Percentiles rank a stretch among this genome's conserved stretches.
Conservation (phyloP, 2,329 filamentous ascomycete species). For the Trematosphaeria pertusa region DNA sequence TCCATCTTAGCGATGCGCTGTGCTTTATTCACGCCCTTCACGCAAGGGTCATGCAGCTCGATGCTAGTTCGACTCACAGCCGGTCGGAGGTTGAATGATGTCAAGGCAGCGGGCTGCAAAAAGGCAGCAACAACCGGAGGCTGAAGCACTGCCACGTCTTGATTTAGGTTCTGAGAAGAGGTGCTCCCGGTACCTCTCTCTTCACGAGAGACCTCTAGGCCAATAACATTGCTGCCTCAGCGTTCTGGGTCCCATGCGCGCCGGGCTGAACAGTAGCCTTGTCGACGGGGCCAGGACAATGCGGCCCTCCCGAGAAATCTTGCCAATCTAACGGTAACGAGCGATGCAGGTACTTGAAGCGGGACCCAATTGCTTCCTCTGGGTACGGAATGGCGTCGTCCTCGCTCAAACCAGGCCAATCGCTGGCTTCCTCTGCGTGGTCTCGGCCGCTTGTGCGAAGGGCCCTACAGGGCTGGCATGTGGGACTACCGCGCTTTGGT, state of each 20-base stretch:
- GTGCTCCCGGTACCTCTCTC: conserved; percentile 11
- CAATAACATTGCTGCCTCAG: conserved; percentile 27
- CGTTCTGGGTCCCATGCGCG: conserved; percentile 13
- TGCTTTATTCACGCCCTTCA: conserved; percentile 6
- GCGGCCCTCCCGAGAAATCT: conserved; percentile 30
- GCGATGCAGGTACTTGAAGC: conserved; percentile 33
- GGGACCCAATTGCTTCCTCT: conserved; percentile 19
- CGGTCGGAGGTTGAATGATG: conserved; percentile 3
- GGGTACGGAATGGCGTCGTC: conserved; percentile 24
- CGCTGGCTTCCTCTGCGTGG: conserved; percentile 2
- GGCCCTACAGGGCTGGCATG: conserved; percentile 24
- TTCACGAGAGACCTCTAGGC: conserved; percentile 7
- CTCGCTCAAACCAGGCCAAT: conserved; percentile 14
- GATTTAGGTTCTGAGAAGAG: conserved; percentile 19
- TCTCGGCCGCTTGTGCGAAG: conserved; percentile 6
- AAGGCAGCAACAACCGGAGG: conserved; percentile 26
- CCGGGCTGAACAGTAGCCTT: conserved; percentile 23
- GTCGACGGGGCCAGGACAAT: conserved; percentile 21
- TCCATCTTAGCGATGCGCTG: conserved; percentile 3
- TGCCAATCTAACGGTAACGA: conserved; percentile 34
- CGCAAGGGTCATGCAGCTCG: conserved; percentile 11
- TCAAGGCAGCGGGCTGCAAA: conserved; percentile 15
- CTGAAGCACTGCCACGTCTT: conserved; percentile 38
- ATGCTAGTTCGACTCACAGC: conserved; percentile 3
- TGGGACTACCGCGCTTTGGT: conserved; percentile 25